phyloP scores from a whole-genome alignment of 495 filamentous ascomycete species.

The Xylaria cubensis region DNA sequence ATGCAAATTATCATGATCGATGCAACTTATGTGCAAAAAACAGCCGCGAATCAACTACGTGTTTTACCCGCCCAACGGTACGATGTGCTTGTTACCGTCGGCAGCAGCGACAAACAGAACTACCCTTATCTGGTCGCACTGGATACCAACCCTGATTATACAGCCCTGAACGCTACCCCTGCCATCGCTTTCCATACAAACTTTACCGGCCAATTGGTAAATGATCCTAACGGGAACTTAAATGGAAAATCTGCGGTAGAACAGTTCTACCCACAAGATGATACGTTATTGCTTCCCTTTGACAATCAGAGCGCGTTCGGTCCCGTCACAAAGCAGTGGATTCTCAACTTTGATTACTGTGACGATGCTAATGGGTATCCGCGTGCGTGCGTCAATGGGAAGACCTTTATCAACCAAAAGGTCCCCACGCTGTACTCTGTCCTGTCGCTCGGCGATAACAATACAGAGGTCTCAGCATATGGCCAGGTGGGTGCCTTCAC shows the following conservation, averaged over 20 bases:
- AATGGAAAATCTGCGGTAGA: slow-evolving; percentile 55
- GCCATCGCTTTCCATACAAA: slow-evolving; percentile 45
- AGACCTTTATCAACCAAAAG: slow-evolving; percentile 73
- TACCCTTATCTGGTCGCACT: slow-evolving; percentile 62
- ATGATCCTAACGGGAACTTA: slow-evolving; percentile 62
- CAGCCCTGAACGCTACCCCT: slow-evolving; percentile 36
- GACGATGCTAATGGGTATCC: slow-evolving; percentile 68
- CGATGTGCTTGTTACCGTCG: slow-evolving; percentile 58
- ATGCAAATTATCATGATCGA: slow-evolving; percentile 66
- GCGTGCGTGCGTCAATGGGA: slow-evolving; percentile 77
- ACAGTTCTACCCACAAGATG: slow-evolving; percentile 67
- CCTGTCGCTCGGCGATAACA: slow-evolving; percentile 64
- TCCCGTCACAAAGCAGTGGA: slow-evolving; percentile 59
- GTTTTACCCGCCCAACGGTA: slow-evolving; percentile 71
- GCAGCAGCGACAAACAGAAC: slow-evolving; percentile 52
- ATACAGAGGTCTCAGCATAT: slow-evolving; percentile 71
- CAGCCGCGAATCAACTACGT: slow-evolving; percentile 45
- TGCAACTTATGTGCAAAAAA: slow-evolving; percentile 45
- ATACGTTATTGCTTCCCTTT: slow-evolving; percentile 64
- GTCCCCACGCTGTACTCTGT: slow-evolving; percentile 83
- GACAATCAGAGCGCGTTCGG: slow-evolving; percentile 56
- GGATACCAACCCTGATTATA: slow-evolving; percentile 55
- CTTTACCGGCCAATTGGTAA: slow-evolving; percentile 67
- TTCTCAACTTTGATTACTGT: slow-evolving; percentile 66
- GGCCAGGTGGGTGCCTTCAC: slow-evolving; percentile 76